Base-by-base conservation (phyloP, 2,329 filamentous ascomycete species). In the Fusarium foetens region DNA sequence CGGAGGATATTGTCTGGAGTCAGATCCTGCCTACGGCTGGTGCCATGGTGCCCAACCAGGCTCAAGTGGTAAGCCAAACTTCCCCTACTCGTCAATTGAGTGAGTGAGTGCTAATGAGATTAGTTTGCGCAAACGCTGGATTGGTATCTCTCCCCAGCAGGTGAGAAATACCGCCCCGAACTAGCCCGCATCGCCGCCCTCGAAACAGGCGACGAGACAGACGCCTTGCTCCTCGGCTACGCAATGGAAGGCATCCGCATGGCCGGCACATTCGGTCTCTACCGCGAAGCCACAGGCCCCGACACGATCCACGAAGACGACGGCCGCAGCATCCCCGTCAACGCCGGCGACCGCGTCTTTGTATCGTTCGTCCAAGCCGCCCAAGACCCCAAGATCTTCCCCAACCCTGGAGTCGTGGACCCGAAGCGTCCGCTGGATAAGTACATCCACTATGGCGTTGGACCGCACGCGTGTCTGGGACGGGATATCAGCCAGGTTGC, bases 51-150 rank as follows among this genome's bases (percentile, higher is more conserved):
- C 90, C 93, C 2, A 93, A 90, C 75, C 91, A 94, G 78, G 90
- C 88, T 4, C 89, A 93, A 76, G 84, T 92, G 75, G 87, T 90
- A 81, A 81, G 86, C 83, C 17, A 8, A 36, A 10, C 6, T 1
- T 0, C 31, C 7, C 4, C 11, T 2, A 43, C 19, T 33, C 25
- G 7, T 21, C 11, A 41, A 48, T 36, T 25, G 17, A 12, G 6
- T 8, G 23, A 8, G 8, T 27, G 23, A 36, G 12, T 71, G n/a
- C 74, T 80, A 48, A 81, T 61, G 27, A 16, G 31, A 14, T 3
- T 67, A 90, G 86, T 94, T 94, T 77, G 89, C 91, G 3, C 91
- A 93, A 82, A 86, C 92, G 4, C 84, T 94, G 23, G 92, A 94
- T 78, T 94, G 89, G 81, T 94, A 92, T 77, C 85, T 94, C 9